Conservation (phyloP, 2,329 filamentous ascomycete species). For the Fusarium sp. region DNA sequence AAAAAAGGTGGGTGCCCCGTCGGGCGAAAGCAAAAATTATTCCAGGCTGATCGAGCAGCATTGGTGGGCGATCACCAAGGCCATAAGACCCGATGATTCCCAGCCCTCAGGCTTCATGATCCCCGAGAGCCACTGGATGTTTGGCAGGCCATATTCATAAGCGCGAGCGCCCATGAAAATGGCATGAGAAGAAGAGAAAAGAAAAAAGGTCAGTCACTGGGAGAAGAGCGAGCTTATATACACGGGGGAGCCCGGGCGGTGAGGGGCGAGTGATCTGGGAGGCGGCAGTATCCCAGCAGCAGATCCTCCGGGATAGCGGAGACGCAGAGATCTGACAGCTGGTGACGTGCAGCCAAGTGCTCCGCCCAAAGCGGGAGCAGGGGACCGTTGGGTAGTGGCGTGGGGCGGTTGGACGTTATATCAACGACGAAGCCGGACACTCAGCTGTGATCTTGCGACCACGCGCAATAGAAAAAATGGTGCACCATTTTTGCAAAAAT, state of each 20-base stretch:
- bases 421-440: slow-evolving; percentile 4
- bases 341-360: background rate
- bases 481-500: background rate
- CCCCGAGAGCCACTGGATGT: slow-evolving; percentile 11
- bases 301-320: background rate
- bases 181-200: background rate
- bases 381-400: slow-evolving; percentile 1
- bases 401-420: slow-evolving; percentile 6
- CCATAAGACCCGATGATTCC: slow-evolving; percentile 6
- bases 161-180: too few relatives aligned
- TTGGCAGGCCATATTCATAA: background rate
- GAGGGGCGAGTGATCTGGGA: slow-evolving; percentile 22
- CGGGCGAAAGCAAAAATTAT: slow-evolving; percentile 25
- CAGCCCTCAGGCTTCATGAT: slow-evolving; percentile 19
- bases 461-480: background rate
- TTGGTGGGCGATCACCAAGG: background rate
- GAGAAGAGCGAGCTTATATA: slow-evolving; percentile 4
- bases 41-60: background rate
- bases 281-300: background rate
- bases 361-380: background rate
- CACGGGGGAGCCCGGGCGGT: slow-evolving; percentile 1
- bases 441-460: slow-evolving; percentile 13
- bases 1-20: background rate
- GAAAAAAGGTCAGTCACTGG: background rate
- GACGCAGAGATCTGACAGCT: background rate